phyloP scores from a whole-genome alignment of 2,329 filamentous ascomycete genomes.

The Diaporthe helianthi region DNA sequence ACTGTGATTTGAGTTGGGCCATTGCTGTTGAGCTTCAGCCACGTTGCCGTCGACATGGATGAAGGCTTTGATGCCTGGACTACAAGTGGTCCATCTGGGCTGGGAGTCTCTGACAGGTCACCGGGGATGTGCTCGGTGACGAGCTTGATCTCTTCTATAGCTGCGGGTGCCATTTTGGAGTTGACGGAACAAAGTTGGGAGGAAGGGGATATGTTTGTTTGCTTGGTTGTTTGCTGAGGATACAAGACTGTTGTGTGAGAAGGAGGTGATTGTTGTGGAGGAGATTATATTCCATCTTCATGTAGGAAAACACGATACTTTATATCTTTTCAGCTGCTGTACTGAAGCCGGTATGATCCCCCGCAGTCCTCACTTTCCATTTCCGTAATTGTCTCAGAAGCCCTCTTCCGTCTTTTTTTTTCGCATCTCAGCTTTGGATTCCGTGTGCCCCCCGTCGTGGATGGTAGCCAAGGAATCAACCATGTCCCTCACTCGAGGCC shows the following conservation, averaged over 20 bases:
- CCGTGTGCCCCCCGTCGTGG: neutral
- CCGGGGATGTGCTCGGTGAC: conserved; percentile 11
- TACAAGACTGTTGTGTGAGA: neutral
- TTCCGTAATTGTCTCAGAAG: no score
- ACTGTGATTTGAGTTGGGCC: conserved; percentile 24
- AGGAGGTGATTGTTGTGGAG: neutral
- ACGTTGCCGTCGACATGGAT: conserved; percentile 23
- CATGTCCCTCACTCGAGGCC: no score
- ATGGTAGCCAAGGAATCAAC: neutral
- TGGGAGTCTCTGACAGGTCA: conserved; percentile 31
- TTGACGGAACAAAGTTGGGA: neutral
- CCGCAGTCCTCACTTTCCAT: no score
- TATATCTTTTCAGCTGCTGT: neutral
- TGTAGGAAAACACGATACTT: neutral
- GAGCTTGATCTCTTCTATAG: conserved; percentile 9
- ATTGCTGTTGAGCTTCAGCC: conserved; percentile 33
- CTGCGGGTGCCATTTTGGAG: conserved; percentile 12
- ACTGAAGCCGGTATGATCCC: neutral
- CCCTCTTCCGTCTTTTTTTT: no score
- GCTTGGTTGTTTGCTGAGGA: neutral
- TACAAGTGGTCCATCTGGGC: conserved; percentile 28
- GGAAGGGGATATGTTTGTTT: neutral
- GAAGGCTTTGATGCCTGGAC: neutral
- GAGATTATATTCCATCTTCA: neutral
- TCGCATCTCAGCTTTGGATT: conserved; percentile 1